Evolutionary conservation across 768 basidiomycete species (phyloP).

Genomic region (Suillus tomentosus): DNA sequence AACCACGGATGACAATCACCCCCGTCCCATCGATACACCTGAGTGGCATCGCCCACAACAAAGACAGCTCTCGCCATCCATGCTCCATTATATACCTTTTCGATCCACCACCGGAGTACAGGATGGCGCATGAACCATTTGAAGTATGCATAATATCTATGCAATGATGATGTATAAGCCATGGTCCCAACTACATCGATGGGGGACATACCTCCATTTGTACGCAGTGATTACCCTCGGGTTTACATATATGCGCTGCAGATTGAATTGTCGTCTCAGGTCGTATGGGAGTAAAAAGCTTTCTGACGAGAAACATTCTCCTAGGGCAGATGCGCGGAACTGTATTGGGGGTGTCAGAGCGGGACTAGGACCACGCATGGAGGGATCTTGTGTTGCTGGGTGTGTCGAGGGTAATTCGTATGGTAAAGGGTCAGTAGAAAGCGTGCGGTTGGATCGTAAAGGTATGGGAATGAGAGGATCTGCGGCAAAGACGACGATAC

Average conservation of each 20-base stretch:
- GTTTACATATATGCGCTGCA: slow-evolving; percentile 40
- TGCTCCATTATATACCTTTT: slow-evolving; percentile 37
- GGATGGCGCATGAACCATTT: slow-evolving; percentile 42
- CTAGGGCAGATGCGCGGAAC: slow-evolving; percentile 32
- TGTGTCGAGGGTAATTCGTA: slow-evolving; percentile 32
- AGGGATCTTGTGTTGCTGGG: slow-evolving; percentile 23
- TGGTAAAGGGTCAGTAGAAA: slow-evolving; percentile 35
- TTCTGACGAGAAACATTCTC: slow-evolving; percentile 41
- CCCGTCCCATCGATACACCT: slow-evolving; percentile 14
- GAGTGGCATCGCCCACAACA: slow-evolving; percentile 37
- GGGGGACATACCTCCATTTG: slow-evolving; percentile 33
- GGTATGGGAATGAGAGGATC: slow-evolving; percentile 43
- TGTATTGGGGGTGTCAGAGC: slow-evolving; percentile 33
- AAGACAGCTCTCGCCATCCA: slow-evolving; percentile 39
- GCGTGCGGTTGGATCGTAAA: slow-evolving; percentile 39
- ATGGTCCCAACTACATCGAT: background rate
- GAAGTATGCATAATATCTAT: slow-evolving; percentile 34
- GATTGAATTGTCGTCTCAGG: slow-evolving; percentile 39
- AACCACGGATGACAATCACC: slow-evolving; percentile 6
- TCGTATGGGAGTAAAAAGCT: slow-evolving; percentile 46
- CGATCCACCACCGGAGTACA: slow-evolving; percentile 44
- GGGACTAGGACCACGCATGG: slow-evolving; percentile 25
- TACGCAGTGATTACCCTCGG: slow-evolving; percentile 42
- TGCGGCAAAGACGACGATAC: slow-evolving; percentile 41
- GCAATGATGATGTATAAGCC: background rate